Base-by-base conservation (phyloP, 139 green algal species). In the Chlorella sp. region DNA sequence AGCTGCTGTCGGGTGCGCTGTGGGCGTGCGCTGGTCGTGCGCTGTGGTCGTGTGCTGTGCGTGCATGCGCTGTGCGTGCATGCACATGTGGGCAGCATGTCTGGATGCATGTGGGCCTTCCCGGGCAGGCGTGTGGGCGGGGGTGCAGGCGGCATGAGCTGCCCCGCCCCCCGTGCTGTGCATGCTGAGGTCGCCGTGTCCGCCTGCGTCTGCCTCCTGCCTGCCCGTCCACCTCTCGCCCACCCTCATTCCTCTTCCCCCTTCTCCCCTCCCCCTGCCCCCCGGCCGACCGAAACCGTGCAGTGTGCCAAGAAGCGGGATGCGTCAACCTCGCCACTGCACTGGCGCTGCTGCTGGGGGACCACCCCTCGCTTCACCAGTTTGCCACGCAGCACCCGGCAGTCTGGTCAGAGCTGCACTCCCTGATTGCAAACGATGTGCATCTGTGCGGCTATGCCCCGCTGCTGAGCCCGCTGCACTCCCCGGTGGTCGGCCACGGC, bases 261-360 rank as follows among this genome's bases (percentile, higher is more conserved):
- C 34, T n/a, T 32, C 18, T 14, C 32, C 32, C 73, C 32, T 30
- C 5, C 26, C 61, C 30, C 16, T 15, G 21, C 75, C 39, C 28
- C 39, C 5, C 18, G 0, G 28, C 32, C 37, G 12, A 22, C 22
- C 37, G 1, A 9, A 34, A 0, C 48, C 32, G 86, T 90, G 84
- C 86, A 76, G 87, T 93, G 15, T 94, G 90, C 42, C 73, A 87
- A 2, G 86, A 89, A 15, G 91, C 94, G 22, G 89, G 91, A 5
- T 87, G 90, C 1, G 21, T 90, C 34, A 90, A 91, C 39, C 94
- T 94, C 90, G 81, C 83, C 22, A 81, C 92, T 0, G 92, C 93
- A 21, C 90, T 97, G 42, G 94, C 92, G 5, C 91, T 96, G 68
- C 48, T 96, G 88, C 86, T 96, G 53, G 93, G 95, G 22, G 94